These are phyloP conservation scores for Acanthamoeba lenticulata DNA, from an alignment of 208 protist genomes.

Conservation along the genomic window DNA sequence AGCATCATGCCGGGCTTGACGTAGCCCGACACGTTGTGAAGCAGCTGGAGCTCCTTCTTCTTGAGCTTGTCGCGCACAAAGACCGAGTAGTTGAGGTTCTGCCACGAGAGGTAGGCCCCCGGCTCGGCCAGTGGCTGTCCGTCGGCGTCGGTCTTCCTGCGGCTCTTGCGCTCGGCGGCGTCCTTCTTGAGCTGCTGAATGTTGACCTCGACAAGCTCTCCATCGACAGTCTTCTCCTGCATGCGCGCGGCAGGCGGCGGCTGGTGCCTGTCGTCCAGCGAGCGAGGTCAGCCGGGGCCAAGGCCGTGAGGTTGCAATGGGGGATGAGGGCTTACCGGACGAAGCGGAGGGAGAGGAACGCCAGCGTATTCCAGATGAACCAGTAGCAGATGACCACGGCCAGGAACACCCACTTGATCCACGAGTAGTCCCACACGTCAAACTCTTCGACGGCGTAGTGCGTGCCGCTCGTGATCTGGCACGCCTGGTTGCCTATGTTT, in stretches of 20 bases:
- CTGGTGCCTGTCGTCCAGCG: neutral
- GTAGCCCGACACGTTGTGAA: conserved; percentile 76
- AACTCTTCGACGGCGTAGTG: neutral
- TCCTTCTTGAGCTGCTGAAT: neutral
- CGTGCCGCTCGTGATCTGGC: neutral
- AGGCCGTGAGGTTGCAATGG: neutral
- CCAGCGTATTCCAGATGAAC: conserved; percentile 8
- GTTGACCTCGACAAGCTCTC: neutral
- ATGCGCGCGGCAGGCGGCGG: neutral
- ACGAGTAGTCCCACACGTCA: neutral
- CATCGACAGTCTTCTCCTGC: neutral
- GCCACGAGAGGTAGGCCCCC: conserved; percentile 76
- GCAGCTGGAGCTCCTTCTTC: conserved; percentile 60
- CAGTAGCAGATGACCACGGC: neutral
- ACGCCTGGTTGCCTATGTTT: conserved; percentile 43
- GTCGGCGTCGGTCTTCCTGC: neutral
- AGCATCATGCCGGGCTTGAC: conserved; percentile 81
- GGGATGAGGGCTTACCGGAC: neutral
- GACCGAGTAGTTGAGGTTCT: conserved; percentile 73
- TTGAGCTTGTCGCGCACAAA: conserved; percentile 65
- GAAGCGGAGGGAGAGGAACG: neutral
- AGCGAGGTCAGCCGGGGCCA: neutral
- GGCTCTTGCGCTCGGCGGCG: neutral
- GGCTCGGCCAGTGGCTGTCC: neutral
- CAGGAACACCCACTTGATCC: conserved; percentile 16